Evolutionary conservation across 495 filamentous ascomycete genomes (phyloP), one percentile per base, ranked within the genome.

Genomic region (Xylaria nigripes): DNA sequence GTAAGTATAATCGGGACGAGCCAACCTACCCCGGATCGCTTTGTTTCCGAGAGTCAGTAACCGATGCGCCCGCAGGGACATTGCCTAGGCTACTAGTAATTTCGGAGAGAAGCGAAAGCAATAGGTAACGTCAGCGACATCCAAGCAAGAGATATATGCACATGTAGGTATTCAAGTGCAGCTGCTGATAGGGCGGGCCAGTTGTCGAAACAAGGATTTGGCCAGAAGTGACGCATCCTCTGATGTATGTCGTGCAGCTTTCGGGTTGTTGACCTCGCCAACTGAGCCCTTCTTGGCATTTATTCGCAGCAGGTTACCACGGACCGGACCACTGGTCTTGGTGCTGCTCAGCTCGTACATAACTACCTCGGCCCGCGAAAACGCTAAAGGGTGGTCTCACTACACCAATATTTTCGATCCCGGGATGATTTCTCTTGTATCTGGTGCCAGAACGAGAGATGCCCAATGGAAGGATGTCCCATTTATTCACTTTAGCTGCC

Each of bases 181-280:
- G n/a, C 7, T 8, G 29, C 24, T n/a, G 16, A 22, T 29, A 54
- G 32, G 21, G 43, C 27, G 32, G 21, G 43, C 27, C 10, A 40
- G 29, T 22, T 15, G 43, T 34, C 43, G 25, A n/a, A 2, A 15
- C 5, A 36, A 55, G 36, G 6, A 25, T 9, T n/a, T 18, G 16
- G 18, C 6, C 10, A 43, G 16, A 34, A n/a, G 45, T 34, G 53
- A 24, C 46, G 38, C 24, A 36, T 38, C 48, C 27, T 12, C n/a
- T 25, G 16, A 21, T 34, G 46, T 23, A 50, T 50, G 46, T 50
- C 40, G 46, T 55, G 53, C 53, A 55, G 53, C 23, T 36, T 48
- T 50, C 46, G 51, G 45, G 34, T 50, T n/a, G 9, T 50, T 50
- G 53, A 50, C 42, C 40, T 49, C 53, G 40, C 38, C 53, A 54